Conservation (phyloP, 768 basidiomycete species). For the Kwoniella europaea region DNA sequence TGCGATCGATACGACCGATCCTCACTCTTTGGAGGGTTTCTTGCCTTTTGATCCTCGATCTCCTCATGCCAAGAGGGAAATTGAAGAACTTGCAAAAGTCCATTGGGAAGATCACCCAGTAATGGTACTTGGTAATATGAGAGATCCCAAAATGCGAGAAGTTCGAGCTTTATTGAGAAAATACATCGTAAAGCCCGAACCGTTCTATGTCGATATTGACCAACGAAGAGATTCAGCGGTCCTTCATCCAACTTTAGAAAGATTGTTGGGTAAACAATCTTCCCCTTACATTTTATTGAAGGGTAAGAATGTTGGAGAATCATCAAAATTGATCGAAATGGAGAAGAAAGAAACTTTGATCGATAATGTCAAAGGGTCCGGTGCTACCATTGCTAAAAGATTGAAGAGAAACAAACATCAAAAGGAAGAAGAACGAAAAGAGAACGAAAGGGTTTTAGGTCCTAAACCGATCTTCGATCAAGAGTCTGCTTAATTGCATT, state of each 20-base stretch:
- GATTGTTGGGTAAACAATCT: conserved; percentile 23
- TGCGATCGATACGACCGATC: conserved; percentile 22
- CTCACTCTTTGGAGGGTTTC: conserved; percentile 26
- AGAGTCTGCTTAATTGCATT: not conserved
- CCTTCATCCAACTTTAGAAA: conserved; percentile 16
- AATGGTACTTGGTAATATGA: conserved; percentile 46
- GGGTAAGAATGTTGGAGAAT: conserved; percentile 20
- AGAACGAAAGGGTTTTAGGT: conserved; percentile 42
- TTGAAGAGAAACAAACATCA: conserved; percentile 45
- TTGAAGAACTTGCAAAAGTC: conserved; percentile 32
- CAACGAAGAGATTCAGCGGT: conserved; percentile 32
- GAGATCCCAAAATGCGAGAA: conserved; percentile 44
- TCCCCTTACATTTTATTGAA: conserved; percentile 17
- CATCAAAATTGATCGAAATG: conserved; percentile 21
- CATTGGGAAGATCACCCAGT: conserved; percentile 45
- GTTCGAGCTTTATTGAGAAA: conserved; percentile 28
- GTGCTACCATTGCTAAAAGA: conserved; percentile 30
- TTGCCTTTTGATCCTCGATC: conserved; percentile 43
- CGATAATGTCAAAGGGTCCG: conserved; percentile 24
- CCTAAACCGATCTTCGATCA: conserved; percentile 23
- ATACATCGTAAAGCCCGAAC: conserved; percentile 38
- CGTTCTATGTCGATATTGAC: conserved; percentile 45
- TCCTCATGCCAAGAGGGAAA: conserved; percentile 28
- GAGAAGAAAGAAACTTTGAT: conserved; percentile 33
- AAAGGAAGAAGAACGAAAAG: conserved; percentile 41